A percentile compares a stretch with the other conserved stretches of the same genome.
Evolutionary conservation across 306 rosid genomes (phyloP).

Genomic region (Rubus parviflorus): DNA sequence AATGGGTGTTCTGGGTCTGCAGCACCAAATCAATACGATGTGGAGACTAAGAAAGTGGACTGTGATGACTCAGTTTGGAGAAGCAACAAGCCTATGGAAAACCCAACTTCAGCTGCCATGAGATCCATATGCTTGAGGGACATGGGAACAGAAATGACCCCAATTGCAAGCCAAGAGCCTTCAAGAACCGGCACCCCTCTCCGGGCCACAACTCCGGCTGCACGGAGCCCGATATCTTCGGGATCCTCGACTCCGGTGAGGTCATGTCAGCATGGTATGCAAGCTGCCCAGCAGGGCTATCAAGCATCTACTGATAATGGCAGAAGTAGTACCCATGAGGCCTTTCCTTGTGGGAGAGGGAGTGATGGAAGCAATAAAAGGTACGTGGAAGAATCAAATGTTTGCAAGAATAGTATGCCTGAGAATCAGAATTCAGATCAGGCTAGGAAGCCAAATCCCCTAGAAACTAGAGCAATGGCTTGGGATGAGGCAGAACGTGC

Average conservation of each 20-base stretch:
- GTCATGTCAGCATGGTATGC: slow-evolving; percentile 46
- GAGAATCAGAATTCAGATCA: slow-evolving; percentile 50
- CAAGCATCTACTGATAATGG: slow-evolving; percentile 27
- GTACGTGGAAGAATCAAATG: slow-evolving; percentile 44
- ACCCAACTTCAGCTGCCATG: slow-evolving; percentile 34
- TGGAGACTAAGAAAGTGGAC: slow-evolving; percentile 73
- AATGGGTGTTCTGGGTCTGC: slow-evolving; percentile 28
- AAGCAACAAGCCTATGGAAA: slow-evolving; percentile 45
- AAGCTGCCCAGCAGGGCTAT: slow-evolving; percentile 38
- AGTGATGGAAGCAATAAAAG: slow-evolving; percentile 31
- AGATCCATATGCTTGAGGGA: slow-evolving; percentile 86
- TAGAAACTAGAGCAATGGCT: slow-evolving; percentile 81
- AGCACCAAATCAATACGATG: slow-evolving; percentile 32
- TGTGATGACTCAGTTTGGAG: slow-evolving; percentile 75
- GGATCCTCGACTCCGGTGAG: slow-evolving; percentile 74
- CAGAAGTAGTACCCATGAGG: slow-evolving; percentile 27
- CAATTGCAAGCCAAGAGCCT: slow-evolving; percentile 88
- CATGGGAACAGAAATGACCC: slow-evolving; percentile 99
- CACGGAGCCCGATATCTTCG: slow-evolving; percentile 70
- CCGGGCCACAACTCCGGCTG: slow-evolving; percentile 72
- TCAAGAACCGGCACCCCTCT: slow-evolving; percentile 90
- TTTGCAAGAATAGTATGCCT: slow-evolving; percentile 29
- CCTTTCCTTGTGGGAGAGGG: slow-evolving; percentile 25
- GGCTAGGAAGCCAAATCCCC: slow-evolving; percentile 44
- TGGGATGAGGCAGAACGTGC: slow-evolving; percentile 99